phyloP scores from a whole-genome alignment of 495 filamentous ascomycete species.

The Cercophora scortea region DNA sequence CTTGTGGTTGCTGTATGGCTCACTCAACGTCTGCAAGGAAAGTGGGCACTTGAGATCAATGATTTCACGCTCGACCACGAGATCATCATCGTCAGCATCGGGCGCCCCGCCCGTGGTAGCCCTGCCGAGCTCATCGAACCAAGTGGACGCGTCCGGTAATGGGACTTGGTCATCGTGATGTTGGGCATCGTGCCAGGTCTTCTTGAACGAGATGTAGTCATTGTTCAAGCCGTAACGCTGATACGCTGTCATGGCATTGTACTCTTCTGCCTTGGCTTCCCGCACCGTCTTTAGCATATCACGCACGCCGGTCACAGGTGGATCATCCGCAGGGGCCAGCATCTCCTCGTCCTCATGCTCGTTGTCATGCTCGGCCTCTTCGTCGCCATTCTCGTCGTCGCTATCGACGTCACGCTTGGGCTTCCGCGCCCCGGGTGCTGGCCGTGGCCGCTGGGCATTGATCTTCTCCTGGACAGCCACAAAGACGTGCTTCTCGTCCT shows the following conservation, averaged over 20 bases:
- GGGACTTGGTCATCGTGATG: slow-evolving; percentile 57
- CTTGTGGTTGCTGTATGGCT: slow-evolving; percentile 66
- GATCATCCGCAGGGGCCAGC: slow-evolving; percentile 12
- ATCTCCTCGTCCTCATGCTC: slow-evolving; percentile 13
- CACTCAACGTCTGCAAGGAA: slow-evolving; percentile 63
- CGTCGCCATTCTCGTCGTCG: slow-evolving; percentile 23
- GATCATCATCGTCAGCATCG: slow-evolving; percentile 59
- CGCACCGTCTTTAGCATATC: slow-evolving; percentile 28
- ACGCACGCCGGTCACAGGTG: slow-evolving; percentile 18
- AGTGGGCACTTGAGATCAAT: slow-evolving; percentile 72
- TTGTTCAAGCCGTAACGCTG: slow-evolving; percentile 68
- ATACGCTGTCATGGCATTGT: slow-evolving; percentile 28
- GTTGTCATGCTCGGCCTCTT: slow-evolving; percentile 33
- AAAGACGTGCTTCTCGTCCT: slow-evolving; percentile 34
- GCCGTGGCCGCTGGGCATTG: slow-evolving; percentile 34
- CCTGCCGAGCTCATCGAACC: slow-evolving; percentile 56
- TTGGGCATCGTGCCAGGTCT: slow-evolving; percentile 66
- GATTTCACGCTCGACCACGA: slow-evolving; percentile 61
- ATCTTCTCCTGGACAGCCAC: slow-evolving; percentile 37
- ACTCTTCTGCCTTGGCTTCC: slow-evolving; percentile 27
- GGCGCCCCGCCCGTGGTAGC: slow-evolving; percentile 18
- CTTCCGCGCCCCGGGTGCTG: slow-evolving; percentile 11
- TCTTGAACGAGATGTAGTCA: slow-evolving; percentile 71
- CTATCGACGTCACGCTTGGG: slow-evolving; percentile 9
- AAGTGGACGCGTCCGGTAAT: slow-evolving; percentile 60